phyloP scores from a whole-genome alignment of 202 grass and related monocot genomes.

The Saccharum hybrid region DNA sequence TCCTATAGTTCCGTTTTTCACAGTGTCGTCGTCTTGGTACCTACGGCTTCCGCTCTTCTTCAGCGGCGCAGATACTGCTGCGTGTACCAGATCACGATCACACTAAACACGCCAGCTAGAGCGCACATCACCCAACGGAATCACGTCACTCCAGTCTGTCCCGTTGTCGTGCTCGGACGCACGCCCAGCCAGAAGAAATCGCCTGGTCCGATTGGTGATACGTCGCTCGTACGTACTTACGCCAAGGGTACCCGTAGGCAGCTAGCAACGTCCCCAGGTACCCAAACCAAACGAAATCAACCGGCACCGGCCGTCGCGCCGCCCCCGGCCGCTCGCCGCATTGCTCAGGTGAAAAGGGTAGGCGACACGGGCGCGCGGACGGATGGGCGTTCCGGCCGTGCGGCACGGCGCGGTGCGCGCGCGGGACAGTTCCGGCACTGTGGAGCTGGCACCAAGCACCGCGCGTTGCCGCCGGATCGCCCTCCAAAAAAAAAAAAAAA shows the following conservation, averaged over 20 bases:
- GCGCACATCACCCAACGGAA: not conserved
- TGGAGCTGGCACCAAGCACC: slow-evolving; percentile 11
- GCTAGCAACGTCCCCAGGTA: not conserved
- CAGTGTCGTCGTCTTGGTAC: not conserved
- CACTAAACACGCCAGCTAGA: slow-evolving; percentile 30
- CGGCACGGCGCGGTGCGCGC: not conserved
- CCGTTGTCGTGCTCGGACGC: not conserved
- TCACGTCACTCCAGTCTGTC: slow-evolving; percentile 23
- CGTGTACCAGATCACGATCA: not conserved
- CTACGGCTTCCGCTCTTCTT: not conserved
- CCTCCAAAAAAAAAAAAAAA: not conserved
- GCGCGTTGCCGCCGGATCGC: slow-evolving; percentile 7
- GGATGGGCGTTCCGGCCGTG: not conserved
- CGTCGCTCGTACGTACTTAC: not conserved
- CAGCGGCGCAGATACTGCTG: not conserved
- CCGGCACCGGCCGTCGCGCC: not conserved
- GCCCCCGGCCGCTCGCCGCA: not conserved
- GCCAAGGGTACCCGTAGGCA: not conserved
- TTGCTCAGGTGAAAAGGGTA: not conserved
- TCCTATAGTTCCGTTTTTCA: not conserved
- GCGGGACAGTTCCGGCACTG: not conserved
- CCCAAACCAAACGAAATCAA: not conserved
- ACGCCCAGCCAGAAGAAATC: not conserved
- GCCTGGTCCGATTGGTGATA: not conserved
- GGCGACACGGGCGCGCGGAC: not conserved